These are phyloP conservation scores for Colletotrichum lindemuthianum DNA, from an alignment of 2,329 filamentous ascomycete species.

Conservation along the genomic window DNA sequence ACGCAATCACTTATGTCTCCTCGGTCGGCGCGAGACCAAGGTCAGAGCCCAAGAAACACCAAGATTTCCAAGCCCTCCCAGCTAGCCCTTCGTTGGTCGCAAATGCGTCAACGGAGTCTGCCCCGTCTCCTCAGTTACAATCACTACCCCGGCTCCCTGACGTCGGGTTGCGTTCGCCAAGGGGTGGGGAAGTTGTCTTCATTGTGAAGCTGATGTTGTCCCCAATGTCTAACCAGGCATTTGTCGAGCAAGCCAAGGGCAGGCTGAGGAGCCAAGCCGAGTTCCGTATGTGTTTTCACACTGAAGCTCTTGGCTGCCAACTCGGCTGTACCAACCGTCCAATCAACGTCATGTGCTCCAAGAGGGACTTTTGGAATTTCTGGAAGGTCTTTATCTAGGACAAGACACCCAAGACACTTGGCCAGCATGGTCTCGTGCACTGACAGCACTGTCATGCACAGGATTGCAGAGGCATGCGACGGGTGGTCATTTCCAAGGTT, in stretches of 20 bases:
- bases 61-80: neutral
- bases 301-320: neutral
- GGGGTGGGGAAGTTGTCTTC: neutral
- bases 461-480: neutral
- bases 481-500: neutral
- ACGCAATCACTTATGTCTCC: neutral
- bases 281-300: neutral
- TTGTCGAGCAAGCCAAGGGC: no score
- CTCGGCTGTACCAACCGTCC: neutral
- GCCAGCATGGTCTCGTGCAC: slow-evolving; percentile 13
- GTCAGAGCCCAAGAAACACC: neutral
- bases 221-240: neutral
- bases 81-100: neutral
- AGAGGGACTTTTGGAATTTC: neutral
- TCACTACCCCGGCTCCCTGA: neutral
- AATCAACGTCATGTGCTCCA: neutral
- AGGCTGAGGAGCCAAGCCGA: neutral
- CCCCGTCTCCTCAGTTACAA: neutral
- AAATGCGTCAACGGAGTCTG: neutral
- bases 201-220: neutral
- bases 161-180: slow-evolving; percentile 4
- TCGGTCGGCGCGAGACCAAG: no score
- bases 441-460: neutral
- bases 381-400: slow-evolving; percentile 13
- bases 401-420: slow-evolving; percentile 17